phyloP scores from a whole-genome alignment of 2,329 filamentous ascomycete species.

The Colletotrichum sp. region DNA sequence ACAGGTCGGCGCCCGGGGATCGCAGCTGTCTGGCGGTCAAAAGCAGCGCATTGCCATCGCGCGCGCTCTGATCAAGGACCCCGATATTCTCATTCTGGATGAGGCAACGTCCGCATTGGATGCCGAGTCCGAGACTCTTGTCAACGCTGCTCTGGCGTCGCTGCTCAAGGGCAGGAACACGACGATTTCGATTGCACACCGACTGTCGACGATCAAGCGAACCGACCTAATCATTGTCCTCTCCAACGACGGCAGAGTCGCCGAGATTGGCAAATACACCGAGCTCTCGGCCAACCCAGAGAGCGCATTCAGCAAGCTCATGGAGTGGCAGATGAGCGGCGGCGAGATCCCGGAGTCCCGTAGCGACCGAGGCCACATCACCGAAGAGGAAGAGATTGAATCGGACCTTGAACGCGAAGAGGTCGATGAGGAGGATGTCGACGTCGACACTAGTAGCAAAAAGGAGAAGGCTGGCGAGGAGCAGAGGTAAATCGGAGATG shows the following conservation, averaged over 20 bases:
- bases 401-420: conserved; percentile 49
- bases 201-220: conserved; percentile 94
- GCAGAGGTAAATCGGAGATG: neutral
- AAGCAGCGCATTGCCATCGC: conserved; percentile 99
- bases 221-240: conserved; percentile 95
- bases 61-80: conserved; percentile 90
- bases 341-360: conserved; percentile 61
- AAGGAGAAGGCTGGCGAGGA: conserved; percentile 11
- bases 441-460: conserved; percentile 8
- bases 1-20: conserved; percentile 87
- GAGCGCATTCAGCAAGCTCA: conserved; percentile 91
- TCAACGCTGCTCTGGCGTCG: conserved; percentile 85
- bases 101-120: conserved; percentile 96
- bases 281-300: conserved; percentile 74
- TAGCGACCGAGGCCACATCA: conserved; percentile 45
- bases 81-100: conserved; percentile 95
- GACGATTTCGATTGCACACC: conserved; percentile 96
- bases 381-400: conserved; percentile 58
- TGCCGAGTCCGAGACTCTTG: conserved; percentile 94
- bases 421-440: conserved; percentile 30
- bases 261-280: conserved; percentile 85
- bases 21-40: conserved; percentile 93
- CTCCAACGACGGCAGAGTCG: conserved; percentile 83
- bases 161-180: conserved; percentile 89
- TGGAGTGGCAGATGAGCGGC: conserved; percentile 98